These are phyloP conservation scores for Catharanthus roseus DNA, from an alignment of 257 asterid genomes.

Conservation along the genomic window DNA sequence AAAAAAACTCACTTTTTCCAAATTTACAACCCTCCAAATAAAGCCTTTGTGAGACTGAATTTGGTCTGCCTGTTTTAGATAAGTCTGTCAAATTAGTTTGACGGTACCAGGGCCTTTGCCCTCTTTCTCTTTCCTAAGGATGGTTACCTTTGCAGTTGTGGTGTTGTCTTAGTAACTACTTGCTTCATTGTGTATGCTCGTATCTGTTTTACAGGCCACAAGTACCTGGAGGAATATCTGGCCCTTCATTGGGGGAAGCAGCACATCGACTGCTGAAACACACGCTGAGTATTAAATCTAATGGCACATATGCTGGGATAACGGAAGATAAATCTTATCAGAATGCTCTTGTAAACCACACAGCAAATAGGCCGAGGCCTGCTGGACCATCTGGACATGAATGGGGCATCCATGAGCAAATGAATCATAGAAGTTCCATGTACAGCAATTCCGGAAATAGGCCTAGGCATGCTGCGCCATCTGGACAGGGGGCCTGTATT, in stretches of 20 bases:
- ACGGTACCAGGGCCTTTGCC: background rate
- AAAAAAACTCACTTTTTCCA: too few relatives aligned
- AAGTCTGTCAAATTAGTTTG: too few relatives aligned
- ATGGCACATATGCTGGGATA: constrained; percentile 13
- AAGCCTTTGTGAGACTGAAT: too few relatives aligned
- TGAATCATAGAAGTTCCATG: constrained; percentile 25
- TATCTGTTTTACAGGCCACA: constrained; percentile 53
- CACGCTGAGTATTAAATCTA: constrained; percentile 53
- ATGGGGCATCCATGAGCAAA: constrained; percentile 42
- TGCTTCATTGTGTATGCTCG: background rate
- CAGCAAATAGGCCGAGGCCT: constrained; percentile 45
- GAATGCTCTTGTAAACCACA: constrained; percentile 34
- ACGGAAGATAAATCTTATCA: constrained; percentile 32
- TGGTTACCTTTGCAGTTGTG: background rate
- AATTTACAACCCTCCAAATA: too few relatives aligned
- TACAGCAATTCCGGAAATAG: constrained; percentile 33
- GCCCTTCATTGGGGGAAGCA: constrained; percentile 82
- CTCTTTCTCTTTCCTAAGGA: background rate
- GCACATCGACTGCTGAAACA: constrained; percentile 83
- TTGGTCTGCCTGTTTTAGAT: too few relatives aligned
- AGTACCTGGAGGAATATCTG: constrained; percentile 75
- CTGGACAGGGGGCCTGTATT: constrained; percentile 34
- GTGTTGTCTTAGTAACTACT: background rate
- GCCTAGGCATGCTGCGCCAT: constrained; percentile 40
- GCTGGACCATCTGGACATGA: constrained; percentile 78